A percentile compares a stretch with the other conserved stretches of the same genome.
These are phyloP conservation scores for Nyssa sinensis DNA, from an alignment of 148 eudicot genomes.

Conservation along the genomic window DNA sequence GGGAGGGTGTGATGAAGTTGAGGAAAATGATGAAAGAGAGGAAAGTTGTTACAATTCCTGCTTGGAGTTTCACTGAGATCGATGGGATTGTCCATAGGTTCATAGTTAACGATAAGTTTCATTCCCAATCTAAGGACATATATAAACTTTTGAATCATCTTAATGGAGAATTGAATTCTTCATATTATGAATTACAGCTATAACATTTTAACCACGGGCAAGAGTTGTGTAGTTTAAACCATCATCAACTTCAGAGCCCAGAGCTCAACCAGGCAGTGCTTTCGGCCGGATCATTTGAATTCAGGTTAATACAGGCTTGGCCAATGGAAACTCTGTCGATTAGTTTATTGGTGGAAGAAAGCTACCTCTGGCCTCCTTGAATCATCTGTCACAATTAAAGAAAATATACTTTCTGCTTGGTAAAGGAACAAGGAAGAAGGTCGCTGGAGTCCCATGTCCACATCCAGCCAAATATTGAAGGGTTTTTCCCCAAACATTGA, in stretches of 20 bases:
- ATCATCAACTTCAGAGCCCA: not conserved
- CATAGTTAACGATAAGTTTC: constrained; percentile 24
- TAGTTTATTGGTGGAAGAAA: not conserved
- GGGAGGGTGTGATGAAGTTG: constrained; percentile 26
- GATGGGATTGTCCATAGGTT: constrained; percentile 29
- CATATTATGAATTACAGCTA: not conserved
- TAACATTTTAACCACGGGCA: not conserved
- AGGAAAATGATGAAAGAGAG: constrained; percentile 33
- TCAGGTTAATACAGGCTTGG: not conserved
- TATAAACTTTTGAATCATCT: constrained; percentile 16
- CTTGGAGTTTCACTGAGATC: constrained; percentile 39
- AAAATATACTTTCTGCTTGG: too few species aligned
- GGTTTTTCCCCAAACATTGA: not conserved
- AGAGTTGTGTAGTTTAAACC: not conserved
- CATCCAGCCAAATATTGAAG: not conserved
- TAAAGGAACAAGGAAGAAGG: too few species aligned
- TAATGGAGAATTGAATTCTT: constrained; percentile 9
- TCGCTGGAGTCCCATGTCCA: not conserved
- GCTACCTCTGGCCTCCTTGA: not conserved
- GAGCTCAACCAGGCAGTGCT: not conserved
- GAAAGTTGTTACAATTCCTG: constrained; percentile 21
- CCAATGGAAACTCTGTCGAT: not conserved
- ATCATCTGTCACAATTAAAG: too few species aligned
- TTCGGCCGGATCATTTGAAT: not conserved
- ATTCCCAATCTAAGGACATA: constrained; percentile 19